Evolutionary conservation across 2,329 filamentous ascomycete species (phyloP).

Genomic region (Hypomyces rosellus): DNA sequence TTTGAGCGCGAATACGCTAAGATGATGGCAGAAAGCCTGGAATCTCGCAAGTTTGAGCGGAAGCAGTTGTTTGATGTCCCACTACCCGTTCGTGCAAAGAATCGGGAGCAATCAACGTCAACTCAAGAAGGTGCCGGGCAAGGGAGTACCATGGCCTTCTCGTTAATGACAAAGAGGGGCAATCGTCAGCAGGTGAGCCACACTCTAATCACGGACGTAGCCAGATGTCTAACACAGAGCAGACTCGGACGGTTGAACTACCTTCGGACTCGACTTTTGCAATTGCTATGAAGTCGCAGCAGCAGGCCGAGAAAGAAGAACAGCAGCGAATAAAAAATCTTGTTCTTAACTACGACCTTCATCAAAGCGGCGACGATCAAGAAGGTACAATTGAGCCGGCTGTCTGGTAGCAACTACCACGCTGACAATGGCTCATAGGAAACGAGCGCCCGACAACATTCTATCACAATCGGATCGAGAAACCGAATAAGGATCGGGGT

Average conservation of each 20-base stretch:
- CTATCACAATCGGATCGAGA: slow-evolving; percentile 52
- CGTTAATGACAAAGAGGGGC: slow-evolving; percentile 88
- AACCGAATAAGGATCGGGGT: slow-evolving; percentile 56
- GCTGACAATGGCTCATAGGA: slow-evolving; percentile 42
- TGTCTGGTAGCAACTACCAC: slow-evolving; percentile 29
- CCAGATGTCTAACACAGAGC: slow-evolving; percentile 3
- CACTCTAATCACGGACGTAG: not conserved
- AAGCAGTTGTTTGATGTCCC: slow-evolving; percentile 96
- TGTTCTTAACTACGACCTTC: slow-evolving; percentile 91
- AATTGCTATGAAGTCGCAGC: slow-evolving; percentile 90
- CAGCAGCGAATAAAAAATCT: slow-evolving; percentile 98
- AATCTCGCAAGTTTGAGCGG: slow-evolving; percentile 92
- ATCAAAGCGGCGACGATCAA: slow-evolving; percentile 69
- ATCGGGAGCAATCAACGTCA: slow-evolving; percentile 48
- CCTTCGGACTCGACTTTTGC: slow-evolving; percentile 91
- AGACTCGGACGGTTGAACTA: slow-evolving; percentile 88
- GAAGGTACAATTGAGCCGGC: slow-evolving; percentile 57
- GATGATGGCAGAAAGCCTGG: slow-evolving; percentile 95
- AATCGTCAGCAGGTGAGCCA: slow-evolving; percentile 83
- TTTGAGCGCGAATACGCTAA: slow-evolving; percentile 98
- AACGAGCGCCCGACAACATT: slow-evolving; percentile 43
- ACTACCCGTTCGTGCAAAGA: slow-evolving; percentile 74
- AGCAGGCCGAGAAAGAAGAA: slow-evolving; percentile 90
- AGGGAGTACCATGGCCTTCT: slow-evolving; percentile 81
- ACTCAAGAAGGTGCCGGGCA: slow-evolving; percentile 18